Conservation (phyloP, 2,329 filamentous ascomycete genomes). For the Colletotrichum sojae region DNA sequence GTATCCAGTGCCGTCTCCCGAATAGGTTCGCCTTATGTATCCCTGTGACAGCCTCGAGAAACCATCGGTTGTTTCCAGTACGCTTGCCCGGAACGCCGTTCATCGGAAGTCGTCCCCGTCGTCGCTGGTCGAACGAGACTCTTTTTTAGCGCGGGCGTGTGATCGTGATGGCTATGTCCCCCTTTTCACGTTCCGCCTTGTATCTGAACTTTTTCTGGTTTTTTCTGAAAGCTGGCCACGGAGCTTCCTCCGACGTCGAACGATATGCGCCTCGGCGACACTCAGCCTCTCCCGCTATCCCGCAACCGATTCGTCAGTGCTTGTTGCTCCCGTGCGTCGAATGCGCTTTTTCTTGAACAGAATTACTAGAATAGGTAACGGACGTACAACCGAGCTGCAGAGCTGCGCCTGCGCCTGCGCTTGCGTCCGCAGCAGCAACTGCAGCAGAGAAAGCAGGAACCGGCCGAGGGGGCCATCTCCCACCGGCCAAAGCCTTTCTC, state of each 20-base stretch:
- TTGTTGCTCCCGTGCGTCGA: not conserved
- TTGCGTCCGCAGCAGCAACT: conserved; percentile 66
- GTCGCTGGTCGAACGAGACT: conserved; percentile 56
- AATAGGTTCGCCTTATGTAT: conserved; percentile 53
- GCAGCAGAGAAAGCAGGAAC: conserved; percentile 56
- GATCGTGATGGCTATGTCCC: conserved; percentile 59
- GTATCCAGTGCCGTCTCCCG: conserved; percentile 49
- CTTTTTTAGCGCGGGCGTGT: conserved; percentile 52
- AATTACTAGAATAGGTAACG: conserved; percentile 8
- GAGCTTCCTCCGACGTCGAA: no score
- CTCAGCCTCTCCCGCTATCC: conserved; percentile 44
- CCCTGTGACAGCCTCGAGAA: conserved; percentile 50
- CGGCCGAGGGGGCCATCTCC: conserved; percentile 61
- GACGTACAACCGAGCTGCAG: conserved; percentile 59
- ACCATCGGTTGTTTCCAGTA: conserved; percentile 42
- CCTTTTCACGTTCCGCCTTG: conserved; percentile 52
- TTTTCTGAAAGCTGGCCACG: no score
- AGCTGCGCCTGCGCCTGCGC: conserved; percentile 59
- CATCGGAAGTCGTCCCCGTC: conserved; percentile 59
- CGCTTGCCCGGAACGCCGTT: conserved; percentile 52
- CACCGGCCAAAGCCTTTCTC: no score
- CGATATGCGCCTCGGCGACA: no score
- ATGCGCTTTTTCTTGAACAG: not conserved
- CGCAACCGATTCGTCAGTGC: conserved; percentile 6
- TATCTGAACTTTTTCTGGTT: conserved; percentile 52